A percentile compares a stretch with the other conserved stretches of the same genome.
phyloP scores from a whole-genome alignment of 2,329 filamentous ascomycete genomes.

The Xylariaceae sp. region DNA sequence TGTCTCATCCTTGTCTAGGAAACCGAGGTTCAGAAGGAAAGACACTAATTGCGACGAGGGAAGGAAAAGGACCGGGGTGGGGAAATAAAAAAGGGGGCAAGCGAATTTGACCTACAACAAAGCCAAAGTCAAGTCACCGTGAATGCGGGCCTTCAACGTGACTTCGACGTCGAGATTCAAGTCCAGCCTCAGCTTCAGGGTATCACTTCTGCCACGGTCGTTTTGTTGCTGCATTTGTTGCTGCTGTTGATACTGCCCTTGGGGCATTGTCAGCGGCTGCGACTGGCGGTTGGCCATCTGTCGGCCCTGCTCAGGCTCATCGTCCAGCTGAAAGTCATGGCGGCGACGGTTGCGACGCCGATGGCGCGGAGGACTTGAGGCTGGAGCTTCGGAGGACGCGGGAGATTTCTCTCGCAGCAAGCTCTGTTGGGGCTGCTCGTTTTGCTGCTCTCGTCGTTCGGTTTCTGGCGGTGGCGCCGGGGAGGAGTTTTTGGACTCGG shows the following conservation, averaged over 20 bases:
- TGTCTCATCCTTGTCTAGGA: too few relatives aligned
- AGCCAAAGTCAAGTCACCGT: slow-evolving; percentile 74
- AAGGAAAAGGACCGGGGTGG: background rate
- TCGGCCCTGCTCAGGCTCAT: slow-evolving; percentile 12
- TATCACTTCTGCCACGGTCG: slow-evolving; percentile 49
- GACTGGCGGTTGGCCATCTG: slow-evolving; percentile 16
- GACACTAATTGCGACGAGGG: too few relatives aligned
- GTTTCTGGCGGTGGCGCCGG: too few relatives aligned
- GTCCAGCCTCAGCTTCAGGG: slow-evolving; percentile 68
- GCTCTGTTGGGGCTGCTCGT: slow-evolving; percentile 1
- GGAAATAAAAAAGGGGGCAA: background rate
- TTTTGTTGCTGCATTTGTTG: slow-evolving; percentile 17
- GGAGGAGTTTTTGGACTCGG: too few relatives aligned
- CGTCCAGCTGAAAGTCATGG: slow-evolving; percentile 17
- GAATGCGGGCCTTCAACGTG: slow-evolving; percentile 77
- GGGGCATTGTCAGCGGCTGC: slow-evolving; percentile 21
- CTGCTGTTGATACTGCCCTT: slow-evolving; percentile 17
- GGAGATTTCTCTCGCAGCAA: slow-evolving; percentile 16
- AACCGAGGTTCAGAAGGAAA: too few relatives aligned
- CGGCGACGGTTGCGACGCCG: slow-evolving; percentile 21
- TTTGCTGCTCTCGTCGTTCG: background rate
- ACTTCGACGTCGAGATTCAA: slow-evolving; percentile 80
- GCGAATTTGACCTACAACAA: slow-evolving; percentile 45
- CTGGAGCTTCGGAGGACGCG: slow-evolving; percentile 14
- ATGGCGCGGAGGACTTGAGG: slow-evolving; percentile 20